Evolutionary conservation across 2,329 filamentous ascomycete genomes (phyloP).

Genomic region (Aphanocladium album): DNA sequence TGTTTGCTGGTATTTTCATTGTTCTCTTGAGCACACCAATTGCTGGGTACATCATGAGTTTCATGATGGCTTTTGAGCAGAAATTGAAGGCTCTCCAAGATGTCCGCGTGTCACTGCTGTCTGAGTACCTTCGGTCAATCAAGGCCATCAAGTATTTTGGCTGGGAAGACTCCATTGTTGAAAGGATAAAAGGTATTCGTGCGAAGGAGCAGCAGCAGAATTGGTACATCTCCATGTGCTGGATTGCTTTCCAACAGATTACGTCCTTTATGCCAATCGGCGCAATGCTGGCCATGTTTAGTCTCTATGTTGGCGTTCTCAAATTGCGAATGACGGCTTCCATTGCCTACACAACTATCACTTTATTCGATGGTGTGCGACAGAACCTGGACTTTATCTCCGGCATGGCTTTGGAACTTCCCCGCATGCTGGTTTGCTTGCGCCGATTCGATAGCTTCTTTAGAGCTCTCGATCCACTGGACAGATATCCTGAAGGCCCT

Average conservation of each 20-base stretch:
- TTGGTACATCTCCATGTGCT: constrained; percentile 48
- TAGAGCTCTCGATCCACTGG: constrained; percentile 43
- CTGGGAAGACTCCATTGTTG: constrained; percentile 50
- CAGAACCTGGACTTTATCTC: constrained; percentile 47
- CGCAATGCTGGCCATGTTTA: constrained; percentile 51
- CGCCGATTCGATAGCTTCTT: constrained; percentile 52
- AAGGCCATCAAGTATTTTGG: constrained; percentile 57
- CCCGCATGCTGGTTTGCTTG: constrained; percentile 36
- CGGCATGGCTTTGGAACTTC: constrained; percentile 31
- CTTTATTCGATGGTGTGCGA: constrained; percentile 47
- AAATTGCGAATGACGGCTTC: constrained; percentile 47
- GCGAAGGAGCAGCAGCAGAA: constrained; percentile 47
- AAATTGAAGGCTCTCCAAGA: constrained; percentile 51
- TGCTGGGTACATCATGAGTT: constrained; percentile 42
- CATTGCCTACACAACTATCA: constrained; percentile 52
- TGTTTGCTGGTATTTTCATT: constrained; percentile 44
- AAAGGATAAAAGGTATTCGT: constrained; percentile 44
- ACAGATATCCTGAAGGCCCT: constrained; percentile 43
- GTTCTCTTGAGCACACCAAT: constrained; percentile 44
- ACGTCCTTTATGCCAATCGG: constrained; percentile 48
- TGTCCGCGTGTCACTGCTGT: constrained; percentile 51
- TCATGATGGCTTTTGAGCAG: constrained; percentile 43
- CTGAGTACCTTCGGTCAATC: constrained; percentile 54
- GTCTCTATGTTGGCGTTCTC: constrained; percentile 43
- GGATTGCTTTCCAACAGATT: constrained; percentile 41